These are phyloP conservation scores for Dictyostelium citrinum DNA, from an alignment of 78 protist species.

Conservation along the genomic window DNA sequence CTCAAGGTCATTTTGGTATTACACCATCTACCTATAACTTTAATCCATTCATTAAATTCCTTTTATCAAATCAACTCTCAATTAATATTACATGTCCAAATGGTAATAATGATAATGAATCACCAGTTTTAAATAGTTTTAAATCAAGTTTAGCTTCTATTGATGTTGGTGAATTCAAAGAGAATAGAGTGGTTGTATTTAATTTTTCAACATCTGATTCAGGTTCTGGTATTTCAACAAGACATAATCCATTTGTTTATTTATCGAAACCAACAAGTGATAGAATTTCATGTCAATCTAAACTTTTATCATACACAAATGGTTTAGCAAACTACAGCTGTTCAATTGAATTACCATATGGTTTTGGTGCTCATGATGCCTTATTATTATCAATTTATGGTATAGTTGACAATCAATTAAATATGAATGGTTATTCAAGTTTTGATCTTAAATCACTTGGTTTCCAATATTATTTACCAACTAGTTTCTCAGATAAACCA, in stretches of 20 bases:
- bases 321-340: neutral
- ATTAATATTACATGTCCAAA: neutral
- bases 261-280: neutral
- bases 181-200: neutral
- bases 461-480: neutral
- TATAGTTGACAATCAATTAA: neutral
- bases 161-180: neutral
- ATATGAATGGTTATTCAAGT: slow-evolving; percentile 29
- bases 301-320: neutral
- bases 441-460: neutral
- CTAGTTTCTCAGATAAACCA: neutral
- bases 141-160: neutral
- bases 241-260: slow-evolving; percentile 11
- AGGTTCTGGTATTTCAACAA: neutral
- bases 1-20: neutral
- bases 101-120: neutral
- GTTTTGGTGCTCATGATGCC: neutral
- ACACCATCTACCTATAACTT: neutral
- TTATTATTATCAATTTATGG: slow-evolving; percentile 22
- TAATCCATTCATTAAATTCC: neutral
- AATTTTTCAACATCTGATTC: neutral
- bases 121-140: neutral
- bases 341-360: neutral
- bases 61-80: neutral
- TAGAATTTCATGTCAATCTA: neutral